Percentiles rank a stretch among this genome's conserved stretches.
These are phyloP conservation scores for Micromonas pusilla DNA, from an alignment of 139 green algal species.

Conservation along the genomic window DNA sequence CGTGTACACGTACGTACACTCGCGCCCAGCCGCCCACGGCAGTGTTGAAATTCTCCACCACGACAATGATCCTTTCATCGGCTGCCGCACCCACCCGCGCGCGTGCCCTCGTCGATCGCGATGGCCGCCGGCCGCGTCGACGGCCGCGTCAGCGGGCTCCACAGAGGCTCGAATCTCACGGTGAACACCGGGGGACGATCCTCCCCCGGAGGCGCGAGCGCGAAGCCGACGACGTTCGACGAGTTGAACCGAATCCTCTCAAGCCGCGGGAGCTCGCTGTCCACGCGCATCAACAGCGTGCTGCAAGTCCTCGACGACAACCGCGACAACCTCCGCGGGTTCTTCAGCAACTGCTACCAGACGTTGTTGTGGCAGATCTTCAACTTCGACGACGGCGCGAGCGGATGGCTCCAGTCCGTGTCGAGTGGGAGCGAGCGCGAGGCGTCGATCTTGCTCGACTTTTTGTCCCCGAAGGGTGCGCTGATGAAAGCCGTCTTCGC, in stretches of 20 bases:
- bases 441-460: neutral
- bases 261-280: neutral
- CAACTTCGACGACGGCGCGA: conserved; percentile 9
- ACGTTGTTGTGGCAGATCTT: conserved; percentile 12
- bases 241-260: neutral
- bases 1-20: no score
- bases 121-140: no score
- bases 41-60: no score
- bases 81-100: no score
- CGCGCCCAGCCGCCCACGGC: no score
- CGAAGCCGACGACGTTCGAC: conserved; percentile 7
- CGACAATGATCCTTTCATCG: no score
- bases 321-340: conserved; percentile 18
- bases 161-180: no score
- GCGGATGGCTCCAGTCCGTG: neutral
- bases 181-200: no score
- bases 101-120: no score
- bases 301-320: neutral
- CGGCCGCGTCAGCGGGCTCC: no score
- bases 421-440: neutral
- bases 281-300: neutral
- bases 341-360: conserved; percentile 16
- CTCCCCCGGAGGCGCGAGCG: neutral
- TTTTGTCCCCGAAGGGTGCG: conserved; percentile 10
- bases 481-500: conserved; percentile 12